These are phyloP conservation scores for Kazachstania sp. DNA, from an alignment of 1,139 yeast genomes.

Conservation along the genomic window DNA sequence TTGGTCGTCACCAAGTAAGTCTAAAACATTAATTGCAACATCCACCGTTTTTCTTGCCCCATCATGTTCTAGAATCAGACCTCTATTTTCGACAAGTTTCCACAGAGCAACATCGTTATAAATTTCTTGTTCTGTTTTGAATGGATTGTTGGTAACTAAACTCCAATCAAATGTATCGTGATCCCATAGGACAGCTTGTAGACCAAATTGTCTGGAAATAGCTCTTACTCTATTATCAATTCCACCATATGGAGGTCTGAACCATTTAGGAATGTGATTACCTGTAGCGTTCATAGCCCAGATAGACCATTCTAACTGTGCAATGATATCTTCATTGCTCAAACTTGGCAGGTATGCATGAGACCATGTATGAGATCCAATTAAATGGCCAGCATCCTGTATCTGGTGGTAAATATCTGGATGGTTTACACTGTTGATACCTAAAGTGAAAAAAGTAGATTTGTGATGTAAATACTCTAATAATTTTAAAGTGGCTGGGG, in stretches of 20 bases:
- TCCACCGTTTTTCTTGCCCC: slow-evolving; percentile 58
- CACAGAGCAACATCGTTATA: slow-evolving; percentile 48
- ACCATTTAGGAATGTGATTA: slow-evolving; percentile 82
- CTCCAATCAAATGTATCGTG: slow-evolving; percentile 90
- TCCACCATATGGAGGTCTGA: slow-evolving; percentile 95
- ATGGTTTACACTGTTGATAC: slow-evolving; percentile 64
- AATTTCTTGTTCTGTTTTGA: slow-evolving; percentile 44
- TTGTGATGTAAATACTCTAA: slow-evolving; percentile 44
- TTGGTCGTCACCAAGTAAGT: slow-evolving; percentile 48
- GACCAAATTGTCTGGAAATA: slow-evolving; percentile 74
- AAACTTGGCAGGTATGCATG: slow-evolving; percentile 76
- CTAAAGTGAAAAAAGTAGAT: slow-evolving; percentile 78
- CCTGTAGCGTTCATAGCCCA: slow-evolving; percentile 99
- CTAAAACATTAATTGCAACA: slow-evolving; percentile 51
- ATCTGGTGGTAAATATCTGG: slow-evolving; percentile 65
- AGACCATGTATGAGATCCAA: slow-evolving; percentile 91
- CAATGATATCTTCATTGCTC: slow-evolving; percentile 69
- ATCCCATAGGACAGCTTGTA: slow-evolving; percentile 87
- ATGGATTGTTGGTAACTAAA: slow-evolving; percentile 37
- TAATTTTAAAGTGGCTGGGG: slow-evolving; percentile 56
- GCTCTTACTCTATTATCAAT: slow-evolving; percentile 76
- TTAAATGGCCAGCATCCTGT: slow-evolving; percentile 56
- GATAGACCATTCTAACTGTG: slow-evolving; percentile 88
- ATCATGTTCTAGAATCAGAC: slow-evolving; percentile 81
- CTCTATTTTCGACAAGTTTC: slow-evolving; percentile 39